Evolutionary conservation across 1,284 basidiomycete species (phyloP).

Genomic region (Meira nashicola): DNA sequence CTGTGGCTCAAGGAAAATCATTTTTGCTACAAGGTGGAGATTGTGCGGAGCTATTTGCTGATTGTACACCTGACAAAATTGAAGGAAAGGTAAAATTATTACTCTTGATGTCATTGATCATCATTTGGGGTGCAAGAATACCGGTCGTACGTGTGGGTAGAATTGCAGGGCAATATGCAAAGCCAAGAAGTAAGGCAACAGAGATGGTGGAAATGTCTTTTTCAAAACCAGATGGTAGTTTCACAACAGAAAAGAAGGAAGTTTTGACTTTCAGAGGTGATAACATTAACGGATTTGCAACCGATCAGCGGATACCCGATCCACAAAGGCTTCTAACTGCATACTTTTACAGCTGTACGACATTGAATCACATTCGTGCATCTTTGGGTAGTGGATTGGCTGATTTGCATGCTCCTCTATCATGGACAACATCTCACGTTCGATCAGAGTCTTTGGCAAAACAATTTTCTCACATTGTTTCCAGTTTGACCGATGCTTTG

Average conservation of each 20-base stretch:
- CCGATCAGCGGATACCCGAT: constrained; percentile 71
- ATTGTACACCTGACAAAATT: constrained; percentile 76
- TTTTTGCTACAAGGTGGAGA: constrained; percentile 96
- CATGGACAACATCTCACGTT: constrained; percentile 90
- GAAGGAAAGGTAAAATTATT: constrained; percentile 89
- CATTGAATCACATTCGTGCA: constrained; percentile 84
- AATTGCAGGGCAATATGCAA: constrained; percentile 72
- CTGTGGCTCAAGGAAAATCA: constrained; percentile 57
- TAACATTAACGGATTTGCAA: constrained; percentile 79
- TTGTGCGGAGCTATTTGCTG: constrained; percentile 67
- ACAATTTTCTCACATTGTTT: constrained; percentile 80
- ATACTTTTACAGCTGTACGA: constrained; percentile 91
- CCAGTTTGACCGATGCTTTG: constrained; percentile 79
- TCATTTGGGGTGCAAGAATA: constrained; percentile 80
- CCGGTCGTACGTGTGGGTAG: constrained; percentile 45
- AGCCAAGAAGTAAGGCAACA: constrained; percentile 80
- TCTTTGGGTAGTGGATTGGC: constrained; percentile 87
- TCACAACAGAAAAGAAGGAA: constrained; percentile 31
- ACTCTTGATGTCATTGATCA: constrained; percentile 87
- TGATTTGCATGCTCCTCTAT: constrained; percentile 73
- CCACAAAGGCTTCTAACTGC: constrained; percentile 79
- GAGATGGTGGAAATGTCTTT: constrained; percentile 59
- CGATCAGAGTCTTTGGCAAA: constrained; percentile 69
- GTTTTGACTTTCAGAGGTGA: constrained; percentile 80
- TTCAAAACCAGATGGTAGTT: constrained; percentile 22